Evolutionary conservation across 2,329 filamentous ascomycete species (phyloP).

Genomic region (Penicillium sp.): DNA sequence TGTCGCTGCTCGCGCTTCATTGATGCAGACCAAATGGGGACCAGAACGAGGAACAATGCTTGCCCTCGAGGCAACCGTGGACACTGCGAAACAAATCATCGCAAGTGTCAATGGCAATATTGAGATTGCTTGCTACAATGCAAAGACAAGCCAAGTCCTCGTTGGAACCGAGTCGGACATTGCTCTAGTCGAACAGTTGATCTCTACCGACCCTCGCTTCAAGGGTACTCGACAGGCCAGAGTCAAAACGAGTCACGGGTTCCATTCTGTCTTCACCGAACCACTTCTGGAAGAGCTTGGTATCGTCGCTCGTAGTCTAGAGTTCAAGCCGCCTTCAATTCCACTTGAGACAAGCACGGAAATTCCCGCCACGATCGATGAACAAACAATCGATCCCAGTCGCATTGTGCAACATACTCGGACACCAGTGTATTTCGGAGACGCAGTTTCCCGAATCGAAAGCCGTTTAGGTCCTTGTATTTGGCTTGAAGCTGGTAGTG

Average conservation of each 20-base stretch:
- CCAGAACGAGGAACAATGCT: slow-evolving; percentile 32
- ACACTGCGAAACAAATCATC: slow-evolving; percentile 2
- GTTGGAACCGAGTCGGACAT: slow-evolving; percentile 18
- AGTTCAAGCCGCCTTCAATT: neutral
- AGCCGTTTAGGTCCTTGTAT: slow-evolving; percentile 6
- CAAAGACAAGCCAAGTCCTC: slow-evolving; percentile 20
- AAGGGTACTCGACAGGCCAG: neutral
- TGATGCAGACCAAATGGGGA: slow-evolving; percentile 33
- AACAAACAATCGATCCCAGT: neutral
- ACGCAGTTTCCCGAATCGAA: slow-evolving; percentile 4
- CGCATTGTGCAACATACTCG: slow-evolving; percentile 8
- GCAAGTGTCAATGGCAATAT: slow-evolving; percentile 18
- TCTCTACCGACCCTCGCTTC: neutral
- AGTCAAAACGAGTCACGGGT: slow-evolving; percentile 9
- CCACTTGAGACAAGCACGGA: slow-evolving; percentile 7
- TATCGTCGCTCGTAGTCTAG: neutral
- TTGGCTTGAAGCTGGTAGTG: slow-evolving; percentile 8
- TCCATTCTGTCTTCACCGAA: slow-evolving; percentile 9
- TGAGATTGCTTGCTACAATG: slow-evolving; percentile 27
- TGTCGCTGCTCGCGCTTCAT: slow-evolving; percentile 26
- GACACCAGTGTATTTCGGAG: slow-evolving; percentile 5
- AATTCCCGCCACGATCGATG: neutral
- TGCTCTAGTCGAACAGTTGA: slow-evolving; percentile 9
- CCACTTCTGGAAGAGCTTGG: slow-evolving; percentile 7
- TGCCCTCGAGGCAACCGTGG: slow-evolving; percentile 24